Base-by-base conservation (phyloP, 2,329 filamentous ascomycete genomes). In the Aspergillus quadricinctus region DNA sequence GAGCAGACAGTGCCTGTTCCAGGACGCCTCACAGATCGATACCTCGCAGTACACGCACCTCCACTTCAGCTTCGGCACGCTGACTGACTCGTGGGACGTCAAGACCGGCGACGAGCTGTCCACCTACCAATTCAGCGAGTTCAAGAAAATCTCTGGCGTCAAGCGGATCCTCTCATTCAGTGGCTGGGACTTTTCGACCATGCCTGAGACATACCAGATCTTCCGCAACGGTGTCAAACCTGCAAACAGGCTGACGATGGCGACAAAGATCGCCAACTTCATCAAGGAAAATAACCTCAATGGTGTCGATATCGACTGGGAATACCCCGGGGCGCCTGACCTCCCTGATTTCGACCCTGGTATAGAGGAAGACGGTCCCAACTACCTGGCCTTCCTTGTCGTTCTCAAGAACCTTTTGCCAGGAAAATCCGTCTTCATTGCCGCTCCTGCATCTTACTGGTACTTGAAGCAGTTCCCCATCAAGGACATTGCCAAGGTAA, bases 141-240 rank as follows among this genome's bases (percentile, higher is more conserved):
- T 78, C 57, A 64, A 65, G 37, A 52, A 57, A 1, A 35, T 71
- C 9, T 57, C 25, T 0, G 62, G 61, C 9, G 19, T 69, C 43
- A 76, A 79, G 58, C 62, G 59, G 31, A 73, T 80, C 45, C 21
- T 79, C 4, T 72, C 73, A 0, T 73, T 80, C 58, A 77, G 77
- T 21, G 77, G 77, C 29, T 79, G 78, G 78, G 66, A 63, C 73
- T 29, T 75, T 55, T 76, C 70, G 2, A 78, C 76, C 0, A 61
- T 67, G 1, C 64, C 70, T 0, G 63, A 48, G 1, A 76, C 73
- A 0, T 77, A 70, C 53, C 31, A 54, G 19, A 72, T 78, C 48
- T 73, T 79, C 51, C 67, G 77, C 8, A 55, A 73, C 8, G 54
- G 68, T 49, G 65, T 64, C 19, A 54, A 62, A 64, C 61, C 65